phyloP scores from a whole-genome alignment of 441 rosid species.

The Lepidium campestre region DNA sequence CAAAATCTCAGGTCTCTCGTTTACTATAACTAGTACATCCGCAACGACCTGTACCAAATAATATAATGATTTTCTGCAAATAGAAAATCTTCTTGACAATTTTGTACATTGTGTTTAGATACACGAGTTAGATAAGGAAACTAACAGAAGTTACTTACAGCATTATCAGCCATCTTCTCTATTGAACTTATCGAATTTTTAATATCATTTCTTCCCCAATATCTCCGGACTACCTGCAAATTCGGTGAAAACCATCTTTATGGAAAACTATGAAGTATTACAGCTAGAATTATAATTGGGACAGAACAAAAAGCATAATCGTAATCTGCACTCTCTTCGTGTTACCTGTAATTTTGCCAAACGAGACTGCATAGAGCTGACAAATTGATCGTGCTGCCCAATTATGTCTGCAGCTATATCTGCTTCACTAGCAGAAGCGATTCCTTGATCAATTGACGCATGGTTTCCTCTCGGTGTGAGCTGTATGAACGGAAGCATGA shows the following conservation, averaged over 20 bases:
- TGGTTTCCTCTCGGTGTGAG: slow-evolving; percentile 55
- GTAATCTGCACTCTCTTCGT: slow-evolving; percentile 8
- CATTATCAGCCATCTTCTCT: slow-evolving; percentile 94
- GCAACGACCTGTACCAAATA: slow-evolving; percentile 66
- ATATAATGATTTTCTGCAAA: not conserved
- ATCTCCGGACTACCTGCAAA: slow-evolving; percentile 72
- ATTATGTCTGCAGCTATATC: slow-evolving; percentile 63
- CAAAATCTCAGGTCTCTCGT: slow-evolving; percentile 63
- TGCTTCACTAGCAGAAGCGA: slow-evolving; percentile 54
- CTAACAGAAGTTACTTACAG: slow-evolving; percentile 45
- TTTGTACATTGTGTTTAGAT: not conserved
- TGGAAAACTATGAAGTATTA: not conserved
- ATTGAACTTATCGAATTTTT: slow-evolving; percentile 68
- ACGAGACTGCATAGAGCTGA: slow-evolving; percentile 90
- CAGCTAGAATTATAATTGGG: not conserved
- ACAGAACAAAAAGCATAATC: slow-evolving; percentile 3
- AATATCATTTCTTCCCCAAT: slow-evolving; percentile 83
- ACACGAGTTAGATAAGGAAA: not conserved
- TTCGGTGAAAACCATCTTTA: not conserved
- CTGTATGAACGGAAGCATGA: slow-evolving; percentile 27
- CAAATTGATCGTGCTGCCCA: slow-evolving; percentile 77
- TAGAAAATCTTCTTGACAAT: not conserved
- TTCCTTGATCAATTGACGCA: slow-evolving; percentile 51
- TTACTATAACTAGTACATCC: slow-evolving; percentile 62
- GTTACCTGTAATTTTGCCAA: slow-evolving; percentile 89